These are phyloP conservation scores for Solanum hybrid DNA, from an alignment of 305 asterid genomes.

Conservation along the genomic window DNA sequence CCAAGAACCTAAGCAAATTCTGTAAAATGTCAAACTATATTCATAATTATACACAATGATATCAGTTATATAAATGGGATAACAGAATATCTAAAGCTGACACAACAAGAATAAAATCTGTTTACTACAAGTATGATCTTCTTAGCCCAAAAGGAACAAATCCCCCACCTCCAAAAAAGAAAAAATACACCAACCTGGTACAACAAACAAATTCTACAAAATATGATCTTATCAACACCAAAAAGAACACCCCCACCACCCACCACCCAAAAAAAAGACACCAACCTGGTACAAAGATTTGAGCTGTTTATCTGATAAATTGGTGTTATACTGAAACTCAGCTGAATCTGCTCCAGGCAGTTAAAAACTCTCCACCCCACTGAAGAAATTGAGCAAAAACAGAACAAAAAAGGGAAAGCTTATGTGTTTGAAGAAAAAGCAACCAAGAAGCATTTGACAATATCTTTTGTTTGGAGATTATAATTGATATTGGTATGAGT, in stretches of 20 bases:
- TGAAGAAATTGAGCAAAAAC: conserved; percentile 3
- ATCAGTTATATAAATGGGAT: neutral
- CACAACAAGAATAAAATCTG: neutral
- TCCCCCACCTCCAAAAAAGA: neutral
- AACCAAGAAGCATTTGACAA: neutral
- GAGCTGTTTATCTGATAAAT: conserved; percentile 41
- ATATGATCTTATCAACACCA: neutral
- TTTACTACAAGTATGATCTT: neutral
- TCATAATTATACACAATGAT: neutral
- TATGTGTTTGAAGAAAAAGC: neutral
- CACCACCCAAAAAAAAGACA: neutral
- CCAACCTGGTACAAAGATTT: conserved; percentile 55
- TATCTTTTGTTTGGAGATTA: neutral
- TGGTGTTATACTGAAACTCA: conserved; percentile 27
- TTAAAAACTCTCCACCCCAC: conserved; percentile 72
- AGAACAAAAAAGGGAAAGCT: neutral
- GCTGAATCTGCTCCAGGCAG: conserved; percentile 43
- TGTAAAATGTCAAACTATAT: neutral
- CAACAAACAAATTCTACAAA: neutral
- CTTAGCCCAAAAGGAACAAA: neutral
- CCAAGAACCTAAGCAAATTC: neutral
- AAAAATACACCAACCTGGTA: neutral
- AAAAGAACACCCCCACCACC: neutral
- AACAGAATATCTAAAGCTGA: neutral
- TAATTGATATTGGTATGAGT: neutral